Percentiles rank a stretch among this genome's conserved stretches.
Evolutionary conservation across 202 grass and related monocot genomes (phyloP).

Genomic region (Panicum virgatum): DNA sequence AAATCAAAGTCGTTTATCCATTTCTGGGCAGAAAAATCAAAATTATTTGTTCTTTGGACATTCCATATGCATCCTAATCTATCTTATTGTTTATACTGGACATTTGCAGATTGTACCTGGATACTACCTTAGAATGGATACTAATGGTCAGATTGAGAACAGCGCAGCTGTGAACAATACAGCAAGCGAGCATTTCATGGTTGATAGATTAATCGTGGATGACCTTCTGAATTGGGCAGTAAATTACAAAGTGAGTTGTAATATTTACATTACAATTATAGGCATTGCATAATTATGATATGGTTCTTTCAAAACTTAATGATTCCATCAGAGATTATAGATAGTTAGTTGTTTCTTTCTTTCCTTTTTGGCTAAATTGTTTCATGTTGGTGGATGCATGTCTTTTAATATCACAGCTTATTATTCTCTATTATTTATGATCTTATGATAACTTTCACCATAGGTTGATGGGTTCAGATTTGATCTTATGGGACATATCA

Average conservation of each 20-base stretch:
- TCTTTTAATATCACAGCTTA: not conserved
- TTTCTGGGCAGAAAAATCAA: not conserved
- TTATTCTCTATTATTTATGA: conserved; percentile 22
- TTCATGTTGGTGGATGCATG: conserved; percentile 12
- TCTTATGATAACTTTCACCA: conserved; percentile 33
- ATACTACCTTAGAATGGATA: conserved; percentile 79
- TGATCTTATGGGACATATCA: conserved; percentile 97
- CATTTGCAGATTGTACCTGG: conserved; percentile 81
- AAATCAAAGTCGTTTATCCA: not conserved
- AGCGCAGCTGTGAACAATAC: conserved; percentile 84
- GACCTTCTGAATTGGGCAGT: conserved; percentile 86
- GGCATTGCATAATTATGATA: not conserved
- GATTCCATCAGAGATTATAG: not conserved
- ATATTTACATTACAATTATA: conserved; percentile 19
- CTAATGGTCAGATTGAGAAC: conserved; percentile 73
- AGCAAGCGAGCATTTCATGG: conserved; percentile 94
- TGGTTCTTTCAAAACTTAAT: not conserved
- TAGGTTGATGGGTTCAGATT: conserved; percentile 97
- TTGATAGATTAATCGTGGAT: conserved; percentile 86
- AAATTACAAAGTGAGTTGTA: conserved; percentile 75
- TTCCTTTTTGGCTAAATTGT: not conserved
- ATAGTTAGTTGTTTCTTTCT: not conserved
- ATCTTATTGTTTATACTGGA: conserved; percentile 5
- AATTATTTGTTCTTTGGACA: not conserved
- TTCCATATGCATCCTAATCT: conserved; percentile 11